Conservation (phyloP, 805 yeast genomes). For the Candida fluviatilis region DNA sequence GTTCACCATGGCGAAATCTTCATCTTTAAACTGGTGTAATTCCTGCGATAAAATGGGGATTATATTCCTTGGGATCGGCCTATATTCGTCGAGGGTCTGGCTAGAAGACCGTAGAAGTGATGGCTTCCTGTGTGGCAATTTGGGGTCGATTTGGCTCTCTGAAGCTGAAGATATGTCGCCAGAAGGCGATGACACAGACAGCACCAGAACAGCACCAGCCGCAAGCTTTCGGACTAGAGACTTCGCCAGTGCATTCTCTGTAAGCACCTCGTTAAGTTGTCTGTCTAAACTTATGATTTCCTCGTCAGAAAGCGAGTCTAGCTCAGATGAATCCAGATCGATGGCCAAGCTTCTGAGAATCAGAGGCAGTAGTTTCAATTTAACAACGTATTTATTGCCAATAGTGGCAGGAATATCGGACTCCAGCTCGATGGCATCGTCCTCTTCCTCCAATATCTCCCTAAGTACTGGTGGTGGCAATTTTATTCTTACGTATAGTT, state of each 20-base stretch:
- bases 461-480: not conserved
- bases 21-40: constrained; percentile 16
- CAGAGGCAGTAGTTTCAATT: not conserved
- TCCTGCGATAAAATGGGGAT: constrained; percentile 25
- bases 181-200: no score
- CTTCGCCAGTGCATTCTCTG: not conserved
- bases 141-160: no score
- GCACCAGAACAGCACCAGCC: no score
- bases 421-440: not conserved
- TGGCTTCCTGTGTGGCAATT: not conserved
- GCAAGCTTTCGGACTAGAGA: not conserved
- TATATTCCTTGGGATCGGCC: constrained; percentile 26
- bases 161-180: no score
- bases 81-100: constrained; percentile 11
- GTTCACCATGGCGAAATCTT: constrained; percentile 30
- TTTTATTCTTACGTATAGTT: not conserved
- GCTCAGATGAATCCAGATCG: not conserved
- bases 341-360: no score
- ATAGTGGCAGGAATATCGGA: not conserved
- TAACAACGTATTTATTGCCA: not conserved
- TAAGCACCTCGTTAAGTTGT: not conserved
- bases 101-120: not conserved
- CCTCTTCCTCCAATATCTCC: not conserved
- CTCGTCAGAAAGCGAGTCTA: not conserved
- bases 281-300: not conserved